Percentiles rank a stretch among this genome's conserved stretches.
phyloP scores from a whole-genome alignment of 139 green algal genomes.

The Micractinium conductrix region DNA sequence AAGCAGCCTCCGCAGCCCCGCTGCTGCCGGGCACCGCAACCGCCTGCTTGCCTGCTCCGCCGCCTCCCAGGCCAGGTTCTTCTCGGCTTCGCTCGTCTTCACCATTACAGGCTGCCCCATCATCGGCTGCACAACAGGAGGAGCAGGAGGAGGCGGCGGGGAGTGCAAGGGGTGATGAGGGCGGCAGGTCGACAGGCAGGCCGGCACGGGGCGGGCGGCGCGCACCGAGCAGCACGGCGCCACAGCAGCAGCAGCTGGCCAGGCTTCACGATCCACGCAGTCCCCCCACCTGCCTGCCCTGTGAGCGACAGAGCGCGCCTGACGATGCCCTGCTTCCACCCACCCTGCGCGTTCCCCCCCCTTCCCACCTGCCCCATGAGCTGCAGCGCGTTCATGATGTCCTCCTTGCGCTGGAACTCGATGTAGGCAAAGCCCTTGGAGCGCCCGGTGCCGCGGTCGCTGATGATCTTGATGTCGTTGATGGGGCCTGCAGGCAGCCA shows the following conservation, averaged over 20 bases:
- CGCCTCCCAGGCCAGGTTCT: constrained; percentile 96
- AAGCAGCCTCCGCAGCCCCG: no score
- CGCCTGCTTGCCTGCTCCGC: no score
- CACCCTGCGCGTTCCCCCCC: not conserved
- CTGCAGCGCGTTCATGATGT: constrained; percentile 82
- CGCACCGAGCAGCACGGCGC: no score
- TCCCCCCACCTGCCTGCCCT: no score
- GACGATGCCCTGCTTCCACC: not conserved
- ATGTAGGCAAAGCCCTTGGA: constrained; percentile 98
- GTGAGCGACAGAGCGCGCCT: no score
- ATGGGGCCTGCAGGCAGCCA: constrained; percentile 67
- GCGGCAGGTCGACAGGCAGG: no score
- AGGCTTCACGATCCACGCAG: no score
- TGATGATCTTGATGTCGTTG: constrained; percentile 94
- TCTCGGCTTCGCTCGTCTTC: constrained; percentile 93
- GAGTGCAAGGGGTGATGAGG: not conserved
- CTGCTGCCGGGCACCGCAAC: no score
- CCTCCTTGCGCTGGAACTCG: constrained; percentile 87
- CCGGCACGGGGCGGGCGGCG: no score
- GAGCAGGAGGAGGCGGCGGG: not conserved
- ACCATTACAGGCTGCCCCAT: constrained; percentile 92
- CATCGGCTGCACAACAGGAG: constrained; percentile 76
- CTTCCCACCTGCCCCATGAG: constrained; percentile 70
- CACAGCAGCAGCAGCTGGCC: no score
- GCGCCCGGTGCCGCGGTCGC: constrained; percentile 86